Evolutionary conservation across 2,329 filamentous ascomycete species (phyloP), one percentile per base, ranked within the genome.

Genomic region (Phyllosticta capitalensis): DNA sequence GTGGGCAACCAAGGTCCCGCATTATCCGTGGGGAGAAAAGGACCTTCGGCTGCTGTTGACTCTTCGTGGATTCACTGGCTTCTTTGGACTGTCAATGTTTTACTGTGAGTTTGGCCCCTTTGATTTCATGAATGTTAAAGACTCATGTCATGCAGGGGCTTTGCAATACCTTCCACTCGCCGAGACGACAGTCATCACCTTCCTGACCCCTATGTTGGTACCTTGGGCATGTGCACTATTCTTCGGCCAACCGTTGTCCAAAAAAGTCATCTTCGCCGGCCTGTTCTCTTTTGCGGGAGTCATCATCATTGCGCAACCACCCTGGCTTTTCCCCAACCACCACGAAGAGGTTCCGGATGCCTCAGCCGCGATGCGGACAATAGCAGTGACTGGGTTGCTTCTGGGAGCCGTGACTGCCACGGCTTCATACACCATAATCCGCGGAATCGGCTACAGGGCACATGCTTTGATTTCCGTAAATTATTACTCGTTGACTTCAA

Each of bases 161-260:
- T 74, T 88, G 57, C 83, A 88, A 67, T 94, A 92, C 68, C 81
- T 95, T 2, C 87, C 89, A 0, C 79, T 95, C 2, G 87, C 89
- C 12, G 90, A 95, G 68, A 89, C 90, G 1, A 92, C 89, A 0
- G 90, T 95, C 28, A 86, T 95, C 54, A 92, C 89, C 9, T 96
- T 95, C 69, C 78, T 95, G 6, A 83, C 87, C 0, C 91, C 90
- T 0, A 86, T 86, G 7, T 78, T 94, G 17, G 83, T 88, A 9
- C 89, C 88, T 54, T 87, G 90, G 70, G 80, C 87, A n/a, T 94
- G 89, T 69, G 90, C 87, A 50, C 73, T 91, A 48, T 75, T 90
- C 55, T 78, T 85, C 28, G 82, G 83, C 54, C 89, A 95, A 65
- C 86, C 87, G 0, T 95, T 91, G 67, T 89, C 88, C 1, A 78